Evolutionary conservation across 768 basidiomycete species (phyloP), one percentile per base, ranked within the genome.

Genomic region (Pleurotus tuber-regium): DNA sequence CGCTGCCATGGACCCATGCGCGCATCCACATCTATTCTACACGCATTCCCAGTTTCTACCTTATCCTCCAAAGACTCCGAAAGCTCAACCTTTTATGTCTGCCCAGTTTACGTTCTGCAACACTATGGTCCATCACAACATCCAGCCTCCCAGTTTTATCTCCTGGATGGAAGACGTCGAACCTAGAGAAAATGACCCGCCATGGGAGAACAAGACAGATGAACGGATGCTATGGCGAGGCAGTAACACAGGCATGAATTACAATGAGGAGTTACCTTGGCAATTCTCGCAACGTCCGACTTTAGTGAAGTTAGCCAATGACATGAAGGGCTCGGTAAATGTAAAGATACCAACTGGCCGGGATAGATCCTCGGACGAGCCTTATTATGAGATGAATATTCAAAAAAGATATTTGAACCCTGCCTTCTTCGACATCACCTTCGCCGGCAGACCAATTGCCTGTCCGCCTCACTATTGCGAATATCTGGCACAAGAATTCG

Each of bases 141-240:
- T 83, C 30, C 74, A 73, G 33, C 61, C 66, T 0, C 70, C 76
- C 1, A 64, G 67, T 5, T 68, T 71, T 4, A 70, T 74, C 31
- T 65, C 68, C 25, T 80, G 72, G 75, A 33, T 62, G 0, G 67
- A 65, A 5, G 70, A 71, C 10, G 51, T 65, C 1, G 53, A 54
- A 7, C 58, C 69, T 4, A 60, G 62, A 1, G 65, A 64, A 7
- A 72, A 82, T 53, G 79, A 85, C 60, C 73, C 80, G 9, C 70
- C 69, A 0, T 90, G 87, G 86, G 77, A 81, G 21, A 65, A 76
- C 36, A 89, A 86, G 65, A 51, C 63, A 0, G 75, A 84, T 60
- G 77, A 83, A 33, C 65, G 76, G 16, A 50, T 88, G 18, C 67
- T 78, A 30, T 90, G 87, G 87, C 71, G 87, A 42, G 87, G 87